phyloP scores from a whole-genome alignment of 2,329 filamentous ascomycete genomes.

The Fusarium musae region DNA sequence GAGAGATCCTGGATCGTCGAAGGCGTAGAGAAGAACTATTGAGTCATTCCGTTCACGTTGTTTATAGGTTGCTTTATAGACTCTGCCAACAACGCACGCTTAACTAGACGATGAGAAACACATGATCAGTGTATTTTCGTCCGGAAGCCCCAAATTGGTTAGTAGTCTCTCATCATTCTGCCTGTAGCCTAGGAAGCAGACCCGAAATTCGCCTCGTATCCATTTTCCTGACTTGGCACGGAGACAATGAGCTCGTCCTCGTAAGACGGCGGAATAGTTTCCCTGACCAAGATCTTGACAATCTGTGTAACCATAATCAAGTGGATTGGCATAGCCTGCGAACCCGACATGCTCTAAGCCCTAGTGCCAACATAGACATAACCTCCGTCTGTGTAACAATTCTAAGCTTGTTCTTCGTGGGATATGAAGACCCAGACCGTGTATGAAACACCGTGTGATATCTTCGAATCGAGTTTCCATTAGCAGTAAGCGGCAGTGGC shows the following conservation, averaged over 20 bases:
- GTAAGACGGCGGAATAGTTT: background rate
- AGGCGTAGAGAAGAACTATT: background rate
- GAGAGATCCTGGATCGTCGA: fast-evolving
- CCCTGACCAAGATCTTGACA: background rate
- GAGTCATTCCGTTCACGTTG: background rate
- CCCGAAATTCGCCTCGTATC: background rate
- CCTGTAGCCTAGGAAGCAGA: background rate
- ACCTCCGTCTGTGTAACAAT: background rate
- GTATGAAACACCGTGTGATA: background rate
- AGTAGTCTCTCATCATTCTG: background rate
- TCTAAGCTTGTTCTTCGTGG: background rate
- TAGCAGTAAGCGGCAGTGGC: background rate
- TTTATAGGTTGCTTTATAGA: background rate
- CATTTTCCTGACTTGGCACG: background rate
- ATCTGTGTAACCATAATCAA: background rate
- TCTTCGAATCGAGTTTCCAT: background rate
- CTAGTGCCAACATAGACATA: background rate
- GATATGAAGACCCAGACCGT: background rate
- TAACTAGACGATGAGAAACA: too few species aligned
- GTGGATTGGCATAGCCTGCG: background rate
- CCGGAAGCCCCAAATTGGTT: too few species aligned
- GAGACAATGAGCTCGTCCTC: background rate
- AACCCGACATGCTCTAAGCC: background rate
- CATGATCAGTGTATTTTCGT: too few species aligned
- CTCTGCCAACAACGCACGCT: background rate